Evolutionary conservation across 805 yeast species (phyloP), one percentile per base, ranked within the genome.

Genomic region (Brettanomyces nanus): DNA sequence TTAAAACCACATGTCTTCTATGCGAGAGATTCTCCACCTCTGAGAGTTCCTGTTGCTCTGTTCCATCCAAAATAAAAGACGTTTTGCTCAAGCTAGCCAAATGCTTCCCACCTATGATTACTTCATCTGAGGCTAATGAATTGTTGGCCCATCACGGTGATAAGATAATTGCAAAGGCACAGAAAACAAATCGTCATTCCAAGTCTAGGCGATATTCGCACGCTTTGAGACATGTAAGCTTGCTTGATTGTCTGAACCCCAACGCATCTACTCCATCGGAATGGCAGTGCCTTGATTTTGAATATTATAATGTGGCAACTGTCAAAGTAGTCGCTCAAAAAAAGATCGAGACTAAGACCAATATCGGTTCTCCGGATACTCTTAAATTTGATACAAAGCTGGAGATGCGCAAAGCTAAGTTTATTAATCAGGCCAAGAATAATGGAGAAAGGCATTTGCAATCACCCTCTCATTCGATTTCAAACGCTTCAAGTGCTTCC

Each of bases 1-100:
- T 85, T 49, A 75, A 73, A 41, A 33, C 56, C 6, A 40, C 52
- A 6, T 54, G 80, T 77, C 59, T 75, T 13, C 54, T 83, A 32
- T 80, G 77, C 5, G 85, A 80, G 47, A 66, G 81, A 37, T 77
- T 71, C 52, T 66, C 75, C 3, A 66, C 67, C 28, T 56, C 65
- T n/a, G 61, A 63, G 29, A 55, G 65, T 9, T 56, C 63, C 31
- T 68, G 67, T 38, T 65, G 63, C 36, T 47, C 65, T 6, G 68
- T 73, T 2, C 67, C 77, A 3, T 60, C 69, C 29, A 51, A 57
- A 3, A 58, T 63, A 10, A 73, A 70, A 43, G 60, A 64, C 33
- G 63, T 67, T 39, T 60, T 79, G 9, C 56, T 80, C 35, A 66
- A 70, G 29, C 59, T 84, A 56, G 68, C 50, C 59, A 75, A 33